phyloP scores from a whole-genome alignment of 352 stramenopile genomes.

The Globisporangium yorkense region DNA sequence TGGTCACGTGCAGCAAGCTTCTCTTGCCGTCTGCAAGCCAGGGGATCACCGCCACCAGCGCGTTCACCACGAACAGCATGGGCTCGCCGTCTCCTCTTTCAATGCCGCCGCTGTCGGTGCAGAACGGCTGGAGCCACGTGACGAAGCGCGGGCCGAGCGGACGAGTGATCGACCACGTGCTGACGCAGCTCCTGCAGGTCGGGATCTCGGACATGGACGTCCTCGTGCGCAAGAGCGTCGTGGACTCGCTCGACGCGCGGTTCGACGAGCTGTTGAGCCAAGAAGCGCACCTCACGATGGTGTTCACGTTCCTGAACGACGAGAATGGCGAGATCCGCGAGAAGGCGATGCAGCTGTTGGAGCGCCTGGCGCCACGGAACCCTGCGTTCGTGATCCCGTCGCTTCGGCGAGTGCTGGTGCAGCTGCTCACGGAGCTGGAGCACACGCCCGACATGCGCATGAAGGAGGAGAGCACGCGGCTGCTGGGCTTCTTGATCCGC shows the following conservation, averaged over 20 bases:
- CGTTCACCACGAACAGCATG: not conserved
- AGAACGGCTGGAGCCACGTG: constrained; percentile 45
- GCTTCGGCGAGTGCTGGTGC: constrained; percentile 91
- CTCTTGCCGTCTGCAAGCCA: constrained; percentile 40
- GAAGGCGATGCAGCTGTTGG: constrained; percentile 90
- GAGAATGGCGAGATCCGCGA: constrained; percentile 85
- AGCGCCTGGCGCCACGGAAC: constrained; percentile 92
- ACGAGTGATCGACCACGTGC: constrained; percentile 91
- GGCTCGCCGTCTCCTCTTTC: constrained; percentile 1
- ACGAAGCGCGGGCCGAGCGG: constrained; percentile 81
- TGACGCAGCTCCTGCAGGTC: constrained; percentile 90
- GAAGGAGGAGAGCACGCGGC: constrained; percentile 85
- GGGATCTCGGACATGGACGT: constrained; percentile 91
- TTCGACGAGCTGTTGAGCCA: constrained; percentile 95
- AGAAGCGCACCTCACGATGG: constrained; percentile 85
- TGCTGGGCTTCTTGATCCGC: constrained; percentile 82
- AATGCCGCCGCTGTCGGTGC: constrained; percentile 2
- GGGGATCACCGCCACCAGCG: constrained; percentile 16
- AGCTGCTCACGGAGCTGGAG: constrained; percentile 94
- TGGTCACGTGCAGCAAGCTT: constrained; percentile 78
- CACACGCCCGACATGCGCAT: constrained; percentile 86
- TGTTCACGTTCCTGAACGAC: constrained; percentile 97
- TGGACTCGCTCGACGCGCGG: constrained; percentile 87
- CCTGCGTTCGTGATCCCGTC: constrained; percentile 94
- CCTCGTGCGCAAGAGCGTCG: constrained; percentile 90